Conservation (phyloP, 2,329 filamentous ascomycete genomes). For the Monosporascus sp. region DNA sequence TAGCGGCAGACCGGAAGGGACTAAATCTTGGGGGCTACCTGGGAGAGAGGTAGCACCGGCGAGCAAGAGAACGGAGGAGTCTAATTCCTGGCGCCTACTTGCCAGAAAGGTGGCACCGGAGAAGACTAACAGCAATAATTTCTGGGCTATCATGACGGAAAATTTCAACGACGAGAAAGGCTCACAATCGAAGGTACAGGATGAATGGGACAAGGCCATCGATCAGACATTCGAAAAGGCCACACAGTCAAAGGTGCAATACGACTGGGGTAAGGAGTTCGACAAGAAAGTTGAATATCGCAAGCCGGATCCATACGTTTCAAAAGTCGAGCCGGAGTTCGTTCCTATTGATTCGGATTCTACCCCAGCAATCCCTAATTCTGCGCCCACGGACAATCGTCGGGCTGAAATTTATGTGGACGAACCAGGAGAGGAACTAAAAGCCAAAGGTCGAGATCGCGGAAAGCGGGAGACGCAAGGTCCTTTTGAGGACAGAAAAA, state of each 20-base stretch:
- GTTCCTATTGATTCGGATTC: not conserved
- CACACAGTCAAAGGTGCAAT: not conserved
- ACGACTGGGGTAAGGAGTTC: constrained; percentile 10
- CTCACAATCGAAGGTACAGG: not conserved
- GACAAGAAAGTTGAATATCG: not conserved
- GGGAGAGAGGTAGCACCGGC: not conserved
- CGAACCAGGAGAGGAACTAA: not conserved
- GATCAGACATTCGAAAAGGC: constrained; percentile 4
- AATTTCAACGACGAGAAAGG: not conserved
- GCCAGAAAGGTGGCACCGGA: constrained; percentile 9
- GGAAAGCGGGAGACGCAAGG: not conserved
- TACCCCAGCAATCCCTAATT: not conserved
- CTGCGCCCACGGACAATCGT: not conserved
- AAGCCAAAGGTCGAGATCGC: not conserved
- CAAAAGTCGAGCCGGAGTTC: not conserved
- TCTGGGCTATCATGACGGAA: constrained; percentile 11
- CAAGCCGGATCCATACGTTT: not conserved
- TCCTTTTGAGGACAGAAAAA: constrained; percentile 3
- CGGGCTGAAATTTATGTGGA: not conserved
- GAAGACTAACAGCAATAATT: constrained; percentile 10
- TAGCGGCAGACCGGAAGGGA: not conserved
- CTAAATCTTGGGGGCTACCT: not conserved
- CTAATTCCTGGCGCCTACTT: constrained; percentile 12
- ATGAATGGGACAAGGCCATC: not conserved
- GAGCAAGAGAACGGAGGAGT: not conserved